Conservation (phyloP, 805 yeast species). For the Phaffomyces thermotolerans region DNA sequence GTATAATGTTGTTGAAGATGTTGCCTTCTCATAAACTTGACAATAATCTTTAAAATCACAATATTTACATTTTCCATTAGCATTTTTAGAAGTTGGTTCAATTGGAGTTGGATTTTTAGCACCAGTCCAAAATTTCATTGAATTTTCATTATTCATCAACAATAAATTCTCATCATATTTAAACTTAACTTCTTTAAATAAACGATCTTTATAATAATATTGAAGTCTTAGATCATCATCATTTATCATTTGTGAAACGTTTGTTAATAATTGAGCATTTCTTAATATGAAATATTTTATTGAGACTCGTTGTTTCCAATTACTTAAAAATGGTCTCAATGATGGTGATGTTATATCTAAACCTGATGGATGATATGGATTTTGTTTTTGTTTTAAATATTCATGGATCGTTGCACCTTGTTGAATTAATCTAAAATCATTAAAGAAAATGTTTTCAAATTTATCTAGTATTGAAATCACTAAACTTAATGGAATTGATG, state of each 20-base stretch:
- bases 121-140: slow-evolving; percentile 55
- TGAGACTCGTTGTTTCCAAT: slow-evolving; percentile 54
- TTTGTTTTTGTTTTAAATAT: neutral
- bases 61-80: slow-evolving; percentile 37
- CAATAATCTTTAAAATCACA: slow-evolving; percentile 48
- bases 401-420: slow-evolving; percentile 29
- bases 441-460: slow-evolving; percentile 35
- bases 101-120: slow-evolving; percentile 40
- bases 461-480: slow-evolving; percentile 29
- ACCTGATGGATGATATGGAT: neutral
- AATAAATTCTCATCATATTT: slow-evolving; percentile 30
- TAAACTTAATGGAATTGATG: slow-evolving; percentile 37
- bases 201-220: slow-evolving; percentile 40
- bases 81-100: slow-evolving; percentile 27
- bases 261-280: slow-evolving; percentile 37
- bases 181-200: slow-evolving; percentile 36
- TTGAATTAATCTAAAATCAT: slow-evolving; percentile 26
- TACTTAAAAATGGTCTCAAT: slow-evolving; percentile 24
- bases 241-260: slow-evolving; percentile 29
- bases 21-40: slow-evolving; percentile 21
- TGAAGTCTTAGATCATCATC: slow-evolving; percentile 36
- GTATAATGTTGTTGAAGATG: neutral
- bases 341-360: neutral
- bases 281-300: slow-evolving; percentile 49
- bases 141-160: slow-evolving; percentile 23